Evolutionary conservation across 2,329 filamentous ascomycete species (phyloP), one percentile per base, ranked within the genome.

Genomic region (Beauveria varroae): DNA sequence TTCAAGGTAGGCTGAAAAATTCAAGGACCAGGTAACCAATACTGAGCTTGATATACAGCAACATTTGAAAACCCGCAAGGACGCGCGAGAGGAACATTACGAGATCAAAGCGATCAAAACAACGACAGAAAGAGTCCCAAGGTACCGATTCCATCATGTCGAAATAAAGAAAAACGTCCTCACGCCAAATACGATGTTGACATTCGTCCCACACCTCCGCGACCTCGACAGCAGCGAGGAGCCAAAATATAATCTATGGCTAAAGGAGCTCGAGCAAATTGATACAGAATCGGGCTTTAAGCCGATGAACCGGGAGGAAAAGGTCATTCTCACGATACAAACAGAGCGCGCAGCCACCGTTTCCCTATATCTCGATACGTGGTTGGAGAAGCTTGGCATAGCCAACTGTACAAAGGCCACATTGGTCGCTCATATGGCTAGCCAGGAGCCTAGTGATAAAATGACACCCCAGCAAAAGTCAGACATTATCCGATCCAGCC

Each of bases 161-260:
- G 80, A 84, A 67, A 83, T 86, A 57, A 77, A 75, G 67, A 84
- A 81, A 68, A 86, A 85, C 61, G 79, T 86, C 41, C 74, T 85
- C 34, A 83, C 83, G 0, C 81, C 82, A 3, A 84, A 85, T 67
- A 84, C 82, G 1, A 82, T 83, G 75, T 74, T 85, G 58, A 84
- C 80, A 37, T 86, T 84, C 67, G 81, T 85, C 16, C 83, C 83
- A 16, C 82, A 85, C 68, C 71, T 86, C 56, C 78, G 81, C 58
- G 83, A 86, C 64, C 72, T 86, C 30, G 79, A 82, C 52, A 79
- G 79, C 26, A 78, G 78, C n/a, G 82, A 85, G 67, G 82, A 84
- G 66, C 73, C 75, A 16, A 77, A 79, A 63, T 85, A 85, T 66
- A 78, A 80, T 61, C 70, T 77, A 20, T 86, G 82, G 82, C 76